phyloP scores from a whole-genome alignment of 805 yeast species.

The Scheffersomyces amazonensis region DNA sequence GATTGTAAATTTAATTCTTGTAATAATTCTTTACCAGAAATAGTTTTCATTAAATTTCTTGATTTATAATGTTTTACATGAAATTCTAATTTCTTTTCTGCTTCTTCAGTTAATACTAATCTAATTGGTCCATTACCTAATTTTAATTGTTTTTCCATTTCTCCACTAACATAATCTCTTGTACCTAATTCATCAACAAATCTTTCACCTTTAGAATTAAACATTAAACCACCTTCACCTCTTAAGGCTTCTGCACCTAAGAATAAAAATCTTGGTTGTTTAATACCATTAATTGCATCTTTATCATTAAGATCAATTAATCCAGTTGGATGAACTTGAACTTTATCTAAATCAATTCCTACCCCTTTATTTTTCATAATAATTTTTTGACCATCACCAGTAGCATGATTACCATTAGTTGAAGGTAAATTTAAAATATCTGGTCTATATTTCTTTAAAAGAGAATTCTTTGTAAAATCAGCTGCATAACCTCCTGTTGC shows the following conservation, averaged over 20 bases:
- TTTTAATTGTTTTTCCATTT: constrained; percentile 45
- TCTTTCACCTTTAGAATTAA: constrained; percentile 50
- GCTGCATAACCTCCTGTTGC: constrained; percentile 71
- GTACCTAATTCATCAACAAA: constrained; percentile 62
- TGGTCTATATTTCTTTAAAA: constrained; percentile 55
- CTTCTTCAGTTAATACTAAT: constrained; percentile 45
- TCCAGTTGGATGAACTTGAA: constrained; percentile 70
- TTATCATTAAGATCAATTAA: constrained; percentile 47
- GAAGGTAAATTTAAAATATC: constrained; percentile 55
- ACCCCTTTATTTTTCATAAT: constrained; percentile 49
- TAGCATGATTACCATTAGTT: constrained; percentile 60
- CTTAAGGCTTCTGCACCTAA: constrained; percentile 66
- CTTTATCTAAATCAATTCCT: constrained; percentile 61
- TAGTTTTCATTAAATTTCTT: constrained; percentile 51
- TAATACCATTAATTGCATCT: constrained; percentile 39
- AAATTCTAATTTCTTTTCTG: constrained; percentile 44
- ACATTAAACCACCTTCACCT: constrained; percentile 63
- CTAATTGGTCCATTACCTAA: constrained; percentile 46
- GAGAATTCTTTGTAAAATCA: constrained; percentile 51
- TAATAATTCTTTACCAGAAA: constrained; percentile 43
- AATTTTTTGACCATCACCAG: constrained; percentile 62
- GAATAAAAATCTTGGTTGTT: constrained; percentile 48
- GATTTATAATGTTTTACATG: constrained; percentile 57
- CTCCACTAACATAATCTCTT: constrained; percentile 58
- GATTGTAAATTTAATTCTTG: constrained; percentile 21